phyloP scores from a whole-genome alignment of 805 yeast genomes.

The Starmerella kuoi region DNA sequence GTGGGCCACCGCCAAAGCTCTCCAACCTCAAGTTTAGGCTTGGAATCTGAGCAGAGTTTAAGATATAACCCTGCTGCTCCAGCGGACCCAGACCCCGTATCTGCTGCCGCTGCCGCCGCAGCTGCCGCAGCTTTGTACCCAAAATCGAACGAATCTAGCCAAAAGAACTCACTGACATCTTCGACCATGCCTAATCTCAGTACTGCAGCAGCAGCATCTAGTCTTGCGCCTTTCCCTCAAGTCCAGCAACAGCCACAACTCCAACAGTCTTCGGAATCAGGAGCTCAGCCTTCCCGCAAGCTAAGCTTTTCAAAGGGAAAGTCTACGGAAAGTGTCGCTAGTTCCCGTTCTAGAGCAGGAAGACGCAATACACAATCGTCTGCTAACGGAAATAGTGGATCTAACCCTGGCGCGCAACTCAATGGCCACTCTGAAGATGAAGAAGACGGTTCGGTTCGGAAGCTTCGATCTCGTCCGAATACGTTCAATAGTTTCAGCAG shows the following conservation, averaged over 20 bases:
- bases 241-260: background rate
- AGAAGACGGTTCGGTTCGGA: background rate
- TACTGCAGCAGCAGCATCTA: background rate
- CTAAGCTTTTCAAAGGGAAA: background rate
- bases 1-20: background rate
- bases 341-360: background rate
- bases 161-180: too few relatives aligned
- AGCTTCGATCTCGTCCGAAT: constrained; percentile 9
- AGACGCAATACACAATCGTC: background rate
- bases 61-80: background rate
- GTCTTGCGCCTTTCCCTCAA: background rate
- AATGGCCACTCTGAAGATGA: background rate
- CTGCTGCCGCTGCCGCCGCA: constrained; percentile 11
- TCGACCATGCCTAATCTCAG: background rate
- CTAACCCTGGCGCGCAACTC: background rate
- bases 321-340: background rate
- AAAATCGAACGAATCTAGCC: background rate
- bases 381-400: background rate
- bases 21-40: background rate
- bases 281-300: background rate
- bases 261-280: background rate
- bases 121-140: constrained; percentile 3
- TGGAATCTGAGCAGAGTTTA: too few relatives aligned
- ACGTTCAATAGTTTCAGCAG: constrained; percentile 5
- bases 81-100: background rate